Percentiles rank a stretch among this genome's conserved stretches.
phyloP scores from a whole-genome alignment of 495 filamentous ascomycete genomes.

The Trichoderma gamsii region DNA sequence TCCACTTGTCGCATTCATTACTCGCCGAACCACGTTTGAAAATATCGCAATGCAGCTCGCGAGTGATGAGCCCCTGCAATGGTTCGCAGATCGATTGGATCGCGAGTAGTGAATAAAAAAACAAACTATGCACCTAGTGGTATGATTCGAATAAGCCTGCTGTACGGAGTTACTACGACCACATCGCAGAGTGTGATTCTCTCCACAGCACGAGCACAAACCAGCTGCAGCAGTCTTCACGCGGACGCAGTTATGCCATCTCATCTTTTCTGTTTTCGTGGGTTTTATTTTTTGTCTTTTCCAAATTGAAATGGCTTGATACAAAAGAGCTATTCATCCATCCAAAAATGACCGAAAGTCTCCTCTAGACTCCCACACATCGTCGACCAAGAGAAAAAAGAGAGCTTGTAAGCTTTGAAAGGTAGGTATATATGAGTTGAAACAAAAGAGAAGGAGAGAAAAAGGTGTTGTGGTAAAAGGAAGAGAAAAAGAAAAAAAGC shows the following conservation, averaged over 20 bases:
- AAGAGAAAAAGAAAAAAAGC: background rate
- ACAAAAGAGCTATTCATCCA: slow-evolving; percentile 8
- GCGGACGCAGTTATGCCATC: too few relatives aligned
- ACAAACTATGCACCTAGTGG: too few relatives aligned
- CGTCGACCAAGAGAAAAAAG: background rate
- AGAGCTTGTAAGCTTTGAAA: background rate
- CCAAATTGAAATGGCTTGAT: background rate
- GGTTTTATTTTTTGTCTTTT: background rate
- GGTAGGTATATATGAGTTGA: background rate
- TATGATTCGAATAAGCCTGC: too few relatives aligned
- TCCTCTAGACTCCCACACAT: background rate
- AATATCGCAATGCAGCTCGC: background rate
- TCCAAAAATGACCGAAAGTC: slow-evolving; percentile 1
- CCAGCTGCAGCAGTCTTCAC: background rate
- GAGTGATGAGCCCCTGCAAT: too few relatives aligned
- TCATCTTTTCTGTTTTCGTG: background rate
- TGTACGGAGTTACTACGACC: too few relatives aligned
- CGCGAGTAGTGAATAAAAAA: too few relatives aligned
- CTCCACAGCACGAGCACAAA: too few relatives aligned
- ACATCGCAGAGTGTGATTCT: too few relatives aligned
- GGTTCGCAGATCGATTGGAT: too few relatives aligned
- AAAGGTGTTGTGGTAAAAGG: background rate
- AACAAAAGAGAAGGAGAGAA: background rate
- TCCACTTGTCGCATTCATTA: background rate
- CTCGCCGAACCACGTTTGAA: background rate